Base-by-base conservation (phyloP, 768 basidiomycete species). In the Multifurca ochricompacta region DNA sequence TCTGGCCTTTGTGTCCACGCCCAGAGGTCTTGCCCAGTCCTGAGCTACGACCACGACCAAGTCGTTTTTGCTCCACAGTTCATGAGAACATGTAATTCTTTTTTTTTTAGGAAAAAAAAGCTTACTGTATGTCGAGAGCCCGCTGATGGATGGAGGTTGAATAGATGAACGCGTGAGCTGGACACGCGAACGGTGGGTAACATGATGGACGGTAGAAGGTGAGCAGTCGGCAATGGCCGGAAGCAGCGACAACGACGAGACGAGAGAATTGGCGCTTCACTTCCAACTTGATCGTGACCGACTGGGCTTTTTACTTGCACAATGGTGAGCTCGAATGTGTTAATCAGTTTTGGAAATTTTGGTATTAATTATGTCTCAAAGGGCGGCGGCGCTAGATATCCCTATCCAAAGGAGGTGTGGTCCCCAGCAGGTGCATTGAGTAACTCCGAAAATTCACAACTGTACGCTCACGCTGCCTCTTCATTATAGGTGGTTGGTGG, bases 341-440 rank as follows among this genome's bases (percentile, higher is more conserved):
- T 10, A 31, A 14, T 46, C 39, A 7, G 19, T n/a, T 23, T 31
- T 9, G 34, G 13, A n/a, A 4, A 39, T 6, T 32, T 36, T 56
- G 36, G 46, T 34, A 3, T 34, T n/a, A 11, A 27, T n/a, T 42
- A 1, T 34, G 14, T 34, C 16, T 14, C 44, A 11, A 53, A 90
- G 88, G 88, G 88, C 42, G 88, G 87, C 71, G 87, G 87, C 59
- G 79, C 73, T 51, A 83, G 90, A 72, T 96, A 90, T 77, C 91
- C 92, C 8, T 96, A 85, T 69, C 93, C 91, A 30, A 94, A 93
- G 75, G 80, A 87, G 65, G 93, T 96, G 51, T 97, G 91, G 91
- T 86, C 91, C 21, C 93, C 94, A 65, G 77, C 92, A 61, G 91
- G 91, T 90, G 49, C 58, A 70, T 71, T 18, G 31, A n/a, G 34